Conservation (phyloP, 1,284 basidiomycete genomes). For the Sparassis latifolia region DNA sequence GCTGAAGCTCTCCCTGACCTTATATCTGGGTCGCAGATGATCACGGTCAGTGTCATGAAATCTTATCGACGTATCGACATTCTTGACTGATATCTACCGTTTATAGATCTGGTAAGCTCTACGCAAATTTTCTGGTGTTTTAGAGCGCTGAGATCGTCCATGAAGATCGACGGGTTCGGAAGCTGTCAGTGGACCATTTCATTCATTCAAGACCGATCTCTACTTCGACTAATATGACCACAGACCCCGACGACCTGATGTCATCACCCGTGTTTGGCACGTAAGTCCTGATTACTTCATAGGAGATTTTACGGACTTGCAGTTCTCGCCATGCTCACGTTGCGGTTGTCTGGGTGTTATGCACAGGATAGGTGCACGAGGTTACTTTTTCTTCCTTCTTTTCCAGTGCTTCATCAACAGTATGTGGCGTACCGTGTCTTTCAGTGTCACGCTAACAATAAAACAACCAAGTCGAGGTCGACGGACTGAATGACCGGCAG, state of each 20-base stretch:
- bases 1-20: constrained; percentile 6
- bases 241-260: constrained; percentile 82
- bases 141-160: not conserved
- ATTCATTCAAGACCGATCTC: no score
- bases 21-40: constrained; percentile 44
- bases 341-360: constrained; percentile 5
- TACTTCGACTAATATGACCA: constrained; percentile 4
- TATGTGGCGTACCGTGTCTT: constrained; percentile 27
- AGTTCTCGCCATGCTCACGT: not conserved
- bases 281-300: constrained; percentile 31
- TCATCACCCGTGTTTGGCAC: constrained; percentile 68
- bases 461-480: constrained; percentile 49
- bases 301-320: not conserved
- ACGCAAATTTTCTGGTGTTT: constrained; percentile 19
- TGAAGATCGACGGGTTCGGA: constrained; percentile 89
- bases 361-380: constrained; percentile 67
- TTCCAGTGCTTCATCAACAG: constrained; percentile 90
- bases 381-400: constrained; percentile 87
- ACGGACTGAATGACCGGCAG: constrained; percentile 60
- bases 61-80: not conserved
- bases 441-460: no score
- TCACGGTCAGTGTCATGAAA: constrained; percentile 47
- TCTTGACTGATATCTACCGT: constrained; percentile 5
- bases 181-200: constrained; percentile 51
- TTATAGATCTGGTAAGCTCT: constrained; percentile 37